Percentiles rank a stretch among this genome's conserved stretches.
phyloP scores from a whole-genome alignment of 345 rosid species.

The Gossypium mustelinum region DNA sequence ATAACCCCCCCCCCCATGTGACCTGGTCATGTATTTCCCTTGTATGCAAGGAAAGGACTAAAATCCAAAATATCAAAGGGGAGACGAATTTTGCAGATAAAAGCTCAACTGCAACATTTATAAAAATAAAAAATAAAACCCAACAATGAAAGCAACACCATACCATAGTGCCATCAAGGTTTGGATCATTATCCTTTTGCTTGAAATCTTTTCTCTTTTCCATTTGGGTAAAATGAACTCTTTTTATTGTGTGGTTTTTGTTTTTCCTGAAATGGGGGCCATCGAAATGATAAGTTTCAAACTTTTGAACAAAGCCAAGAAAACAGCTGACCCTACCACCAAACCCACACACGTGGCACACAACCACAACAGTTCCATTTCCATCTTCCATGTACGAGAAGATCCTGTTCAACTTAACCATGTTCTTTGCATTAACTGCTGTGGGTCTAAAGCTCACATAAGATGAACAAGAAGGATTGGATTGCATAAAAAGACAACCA shows the following conservation, averaged over 20 bases:
- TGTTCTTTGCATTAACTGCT: background rate
- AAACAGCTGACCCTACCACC: conserved; percentile 16
- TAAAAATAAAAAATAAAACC: background rate
- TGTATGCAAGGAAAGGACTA: background rate
- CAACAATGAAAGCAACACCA: conserved; percentile 2
- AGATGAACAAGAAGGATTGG: background rate
- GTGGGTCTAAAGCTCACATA: conserved; percentile 22
- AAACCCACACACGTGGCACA: background rate
- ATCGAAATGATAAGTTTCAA: conserved; percentile 31
- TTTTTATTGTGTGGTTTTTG: background rate
- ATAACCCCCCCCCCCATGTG: background rate
- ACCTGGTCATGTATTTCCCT: background rate
- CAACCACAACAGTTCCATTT: background rate
- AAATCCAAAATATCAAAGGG: background rate
- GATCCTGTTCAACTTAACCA: conserved; percentile 16
- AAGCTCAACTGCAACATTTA: background rate
- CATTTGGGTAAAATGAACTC: background rate
- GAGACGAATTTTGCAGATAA: conserved; percentile 11
- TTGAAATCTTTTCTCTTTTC: background rate
- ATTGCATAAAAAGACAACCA: conserved; percentile 18
- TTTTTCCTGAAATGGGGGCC: conserved; percentile 7
- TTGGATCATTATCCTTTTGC: background rate
- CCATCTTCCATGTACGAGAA: background rate
- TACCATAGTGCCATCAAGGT: background rate
- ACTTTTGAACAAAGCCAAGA: conserved; percentile 9